These are phyloP conservation scores for Phytophthora nicotianae DNA, from an alignment of 352 stramenopile genomes.

Conservation along the genomic window DNA sequence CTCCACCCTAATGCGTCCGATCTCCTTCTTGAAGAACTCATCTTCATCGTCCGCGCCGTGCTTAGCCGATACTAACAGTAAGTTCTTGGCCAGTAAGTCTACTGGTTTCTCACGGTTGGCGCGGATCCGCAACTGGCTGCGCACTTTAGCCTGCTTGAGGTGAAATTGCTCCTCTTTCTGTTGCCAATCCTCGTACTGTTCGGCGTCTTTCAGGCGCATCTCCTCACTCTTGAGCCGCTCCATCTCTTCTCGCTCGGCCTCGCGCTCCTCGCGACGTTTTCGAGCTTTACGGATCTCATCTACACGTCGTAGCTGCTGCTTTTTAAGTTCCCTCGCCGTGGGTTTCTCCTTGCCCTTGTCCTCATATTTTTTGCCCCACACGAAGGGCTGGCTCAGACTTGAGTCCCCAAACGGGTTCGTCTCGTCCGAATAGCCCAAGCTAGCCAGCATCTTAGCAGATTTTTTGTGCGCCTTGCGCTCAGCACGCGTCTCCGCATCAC, in stretches of 20 bases:
- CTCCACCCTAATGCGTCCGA: conserved; percentile 76
- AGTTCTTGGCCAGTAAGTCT: conserved; percentile 98
- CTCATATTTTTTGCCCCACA: conserved; percentile 97
- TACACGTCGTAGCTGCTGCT: conserved; percentile 82
- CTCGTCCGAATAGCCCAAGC: conserved; percentile 98
- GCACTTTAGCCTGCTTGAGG: conserved; percentile 92
- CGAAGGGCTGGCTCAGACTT: conserved; percentile 96
- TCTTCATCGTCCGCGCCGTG: conserved; percentile 56
- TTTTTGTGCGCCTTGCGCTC: conserved; percentile 72
- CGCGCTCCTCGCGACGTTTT: conserved; percentile 85
- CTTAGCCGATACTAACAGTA: conserved; percentile 92
- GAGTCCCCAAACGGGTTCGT: conserved; percentile 99
- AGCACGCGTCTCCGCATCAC: conserved; percentile 47
- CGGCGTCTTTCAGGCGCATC: conserved; percentile 93
- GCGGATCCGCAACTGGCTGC: conserved; percentile 86
- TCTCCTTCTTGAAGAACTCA: conserved; percentile 40
- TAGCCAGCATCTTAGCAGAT: conserved; percentile 74
- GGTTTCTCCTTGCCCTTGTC: conserved; percentile 23
- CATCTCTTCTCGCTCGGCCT: conserved; percentile 95
- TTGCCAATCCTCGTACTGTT: conserved; percentile 98
- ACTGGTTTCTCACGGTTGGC: conserved; percentile 96
- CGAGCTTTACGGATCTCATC: conserved; percentile 97
- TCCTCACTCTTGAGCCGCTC: conserved; percentile 96
- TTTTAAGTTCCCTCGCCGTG: conserved; percentile 65
- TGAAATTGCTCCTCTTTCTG: conserved; percentile 99